Base-by-base conservation (phyloP, 1,284 basidiomycete species). In the Apiotrichum sp. region DNA sequence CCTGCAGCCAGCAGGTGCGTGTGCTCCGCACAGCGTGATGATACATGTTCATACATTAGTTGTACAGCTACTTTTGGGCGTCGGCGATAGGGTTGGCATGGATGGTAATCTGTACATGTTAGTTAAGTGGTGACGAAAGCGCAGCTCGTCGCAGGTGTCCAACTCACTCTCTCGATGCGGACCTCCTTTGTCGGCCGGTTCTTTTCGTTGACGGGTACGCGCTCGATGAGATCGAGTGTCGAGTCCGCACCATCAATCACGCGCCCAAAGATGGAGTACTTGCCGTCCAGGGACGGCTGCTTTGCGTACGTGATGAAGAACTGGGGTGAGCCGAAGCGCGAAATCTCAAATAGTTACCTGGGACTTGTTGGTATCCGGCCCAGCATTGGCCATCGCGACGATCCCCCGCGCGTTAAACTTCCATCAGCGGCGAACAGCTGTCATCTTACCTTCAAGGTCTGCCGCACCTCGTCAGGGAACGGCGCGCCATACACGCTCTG, bases 361-460 rank as follows among this genome's bases (percentile, higher is more conserved):
- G 3, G 89, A 90, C 76, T 95, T 96, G 79, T 96, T 97, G 22
- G 88, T 86, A 73, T 95, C 88, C 29, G 87, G 87, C 0, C 93
- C 93, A 4, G 88, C 86, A 74, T 97, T 97, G 51, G 93, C 93
- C 91, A 97, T 96, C 31, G 93, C 93, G n/a, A 96, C 85, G 62
- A 96, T 82, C 16, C 93, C 93, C 62, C 93, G 84, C 53, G 84
- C 80, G 75, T 96, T 96, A 79, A 98, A 97, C 91, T 93, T 72
- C 6, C 13, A 46, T 49, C 36, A 57, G 57, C 41, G 36, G 16
- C 6, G n/a, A 44, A 9, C 48, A 13, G n/a, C 48, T 10, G 50
- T 44, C 16, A 1, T 58, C 79, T 59, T 61, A 90, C 92, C 81
- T 95, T 93, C 61, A 98, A 80, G 3, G 93, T 97, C 40, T 89